Evolutionary conservation across 2,329 filamentous ascomycete genomes (phyloP).

Genomic region (Hysterium pulicare): DNA sequence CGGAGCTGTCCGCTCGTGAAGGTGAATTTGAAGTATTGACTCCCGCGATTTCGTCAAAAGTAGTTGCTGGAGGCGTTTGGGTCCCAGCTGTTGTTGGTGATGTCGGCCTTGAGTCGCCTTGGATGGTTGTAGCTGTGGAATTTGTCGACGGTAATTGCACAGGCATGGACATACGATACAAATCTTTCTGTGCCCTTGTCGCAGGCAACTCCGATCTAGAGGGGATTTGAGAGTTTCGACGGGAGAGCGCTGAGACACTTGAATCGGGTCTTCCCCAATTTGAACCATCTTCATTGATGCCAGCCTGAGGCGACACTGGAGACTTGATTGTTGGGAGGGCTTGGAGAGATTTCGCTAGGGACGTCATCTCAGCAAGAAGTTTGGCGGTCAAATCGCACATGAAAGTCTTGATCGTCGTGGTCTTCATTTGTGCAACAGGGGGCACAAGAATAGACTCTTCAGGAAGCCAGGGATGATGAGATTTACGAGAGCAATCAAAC

Average conservation of each 20-base stretch:
- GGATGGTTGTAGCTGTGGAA: conserved; percentile 15
- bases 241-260: conserved; percentile 16
- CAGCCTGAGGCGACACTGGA: conserved; percentile 26
- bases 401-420: conserved; percentile 60
- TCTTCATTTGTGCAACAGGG: conserved; percentile 62
- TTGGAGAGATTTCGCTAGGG: conserved; percentile 47
- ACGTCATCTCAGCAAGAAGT: conserved; percentile 47
- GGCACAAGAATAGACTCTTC: conserved; percentile 72
- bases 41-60: conserved; percentile 45
- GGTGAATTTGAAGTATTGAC: conserved; percentile 36
- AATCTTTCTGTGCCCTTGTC: conserved; percentile 53
- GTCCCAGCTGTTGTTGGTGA: conserved; percentile 26
- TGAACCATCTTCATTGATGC: conserved; percentile 22
- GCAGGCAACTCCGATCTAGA: conserved; percentile 31
- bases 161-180: conserved; percentile 79
- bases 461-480: conserved; percentile 42
- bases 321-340: conserved; percentile 63
- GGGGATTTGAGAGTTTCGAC: conserved; percentile 31
- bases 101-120: conserved; percentile 25
- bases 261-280: conserved; percentile 29
- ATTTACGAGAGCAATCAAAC: conserved; percentile 63
- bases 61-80: conserved; percentile 42
- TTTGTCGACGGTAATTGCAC: conserved; percentile 48
- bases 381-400: conserved; percentile 45
- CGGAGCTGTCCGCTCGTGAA: conserved; percentile 35